Evolutionary conservation across 1,284 basidiomycete species (phyloP), one percentile per base, ranked within the genome.

Genomic region (Apiotrichum porosum): DNA sequence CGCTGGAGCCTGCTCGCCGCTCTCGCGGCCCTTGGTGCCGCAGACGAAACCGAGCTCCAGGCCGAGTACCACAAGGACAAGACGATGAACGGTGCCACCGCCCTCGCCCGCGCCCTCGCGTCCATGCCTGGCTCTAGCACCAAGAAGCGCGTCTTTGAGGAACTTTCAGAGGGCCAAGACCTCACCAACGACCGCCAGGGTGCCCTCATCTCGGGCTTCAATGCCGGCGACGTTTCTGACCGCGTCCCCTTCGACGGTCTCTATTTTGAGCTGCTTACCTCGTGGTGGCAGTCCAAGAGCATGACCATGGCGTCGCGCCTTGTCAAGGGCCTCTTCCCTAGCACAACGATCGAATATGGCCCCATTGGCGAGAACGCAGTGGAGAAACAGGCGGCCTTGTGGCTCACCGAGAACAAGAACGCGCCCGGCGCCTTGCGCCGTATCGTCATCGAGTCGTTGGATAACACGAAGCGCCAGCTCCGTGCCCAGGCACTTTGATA

Each of bases 141-240:
- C 26, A 49, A 49, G 47, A 17, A 34, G 21, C 35, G 37, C 18
- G 47, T 49, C 12, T 49, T 40, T 40, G 12, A 13, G 17, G 36
- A 49, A 12, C 31, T 49, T 14, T 43, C 47, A 5, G 18, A 9
- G 6, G 43, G 21, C 43, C 31, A 39, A 5, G 31, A 17, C 5
- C 28, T 49, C 36, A 49, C 47, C 17, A 49, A 49, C 41, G 47
- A 49, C 37, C 15, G 31, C n/a, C 47, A 49, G 47, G 35, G 21
- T 6, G 47, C 47, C 9, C 47, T 49, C 18, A 33, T 49, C 15
- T 3, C 6, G 1, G 47, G 47, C 18, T 49, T 49, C 19, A 24
- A n/a, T 5, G 21, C 28, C 6, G 47, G 47, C 30, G 9, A 15
- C 4, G 10, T 21, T 8, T 6, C 22, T 15, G 33, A 14, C 13